Conservation (phyloP, 805 yeast genomes). For the Cyberlindnera xishuangbannaensis region DNA sequence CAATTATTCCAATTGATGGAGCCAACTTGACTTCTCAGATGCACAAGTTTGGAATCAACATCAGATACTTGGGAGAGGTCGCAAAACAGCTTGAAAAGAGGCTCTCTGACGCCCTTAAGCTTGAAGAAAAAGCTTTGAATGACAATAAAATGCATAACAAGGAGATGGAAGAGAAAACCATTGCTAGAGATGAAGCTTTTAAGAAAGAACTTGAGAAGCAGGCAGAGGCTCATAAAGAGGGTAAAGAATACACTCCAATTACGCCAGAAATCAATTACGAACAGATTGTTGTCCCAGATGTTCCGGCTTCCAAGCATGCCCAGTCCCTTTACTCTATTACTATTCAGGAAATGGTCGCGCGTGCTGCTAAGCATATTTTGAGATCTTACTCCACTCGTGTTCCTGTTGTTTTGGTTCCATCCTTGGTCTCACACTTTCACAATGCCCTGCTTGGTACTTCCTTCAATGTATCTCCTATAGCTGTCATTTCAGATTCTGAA, state of each 20-base stretch:
- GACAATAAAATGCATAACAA: constrained; percentile 17
- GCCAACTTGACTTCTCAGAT: constrained; percentile 57
- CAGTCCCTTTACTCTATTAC: constrained; percentile 14
- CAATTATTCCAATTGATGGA: constrained; percentile 74
- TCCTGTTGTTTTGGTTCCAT: constrained; percentile 52
- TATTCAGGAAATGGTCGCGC: constrained; percentile 62
- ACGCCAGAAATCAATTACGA: neutral
- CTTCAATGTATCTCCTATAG: constrained; percentile 36
- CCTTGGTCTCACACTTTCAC: constrained; percentile 63
- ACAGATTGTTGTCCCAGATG: too few species aligned
- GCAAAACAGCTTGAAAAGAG: constrained; percentile 31
- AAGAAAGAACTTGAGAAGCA: constrained; percentile 16
- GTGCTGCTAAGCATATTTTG: constrained; percentile 73
- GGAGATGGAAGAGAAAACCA: neutral
- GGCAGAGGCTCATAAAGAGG: constrained; percentile 23
- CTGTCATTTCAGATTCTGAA: constrained; percentile 36
- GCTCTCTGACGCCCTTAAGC: constrained; percentile 24
- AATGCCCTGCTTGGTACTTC: constrained; percentile 58
- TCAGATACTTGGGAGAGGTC: constrained; percentile 77
- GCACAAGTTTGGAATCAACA: constrained; percentile 80
- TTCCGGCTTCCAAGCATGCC: neutral
- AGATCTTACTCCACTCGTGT: constrained; percentile 39
- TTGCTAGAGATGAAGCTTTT: neutral
- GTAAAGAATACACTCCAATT: constrained; percentile 15
- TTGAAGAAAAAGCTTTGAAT: constrained; percentile 8